A percentile compares a stretch with the other conserved stretches of the same genome.
These are phyloP conservation scores for Beauveria sp. DNA, from an alignment of 2,329 filamentous ascomycete species.

Conservation along the genomic window DNA sequence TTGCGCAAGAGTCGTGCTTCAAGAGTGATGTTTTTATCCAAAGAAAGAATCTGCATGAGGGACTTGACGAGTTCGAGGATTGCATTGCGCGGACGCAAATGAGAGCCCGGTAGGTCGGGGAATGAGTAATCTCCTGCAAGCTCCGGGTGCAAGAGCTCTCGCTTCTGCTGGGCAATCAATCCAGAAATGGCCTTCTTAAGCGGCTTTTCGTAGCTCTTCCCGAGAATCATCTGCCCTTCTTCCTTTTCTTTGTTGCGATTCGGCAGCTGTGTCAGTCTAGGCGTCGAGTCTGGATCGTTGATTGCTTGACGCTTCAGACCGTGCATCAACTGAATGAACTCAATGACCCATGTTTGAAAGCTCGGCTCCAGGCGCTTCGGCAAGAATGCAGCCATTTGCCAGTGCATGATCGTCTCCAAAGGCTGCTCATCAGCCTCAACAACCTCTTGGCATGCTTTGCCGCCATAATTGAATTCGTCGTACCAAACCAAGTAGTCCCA, in stretches of 20 bases:
- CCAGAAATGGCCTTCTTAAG: conserved; percentile 79
- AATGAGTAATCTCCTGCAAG: conserved; percentile 82
- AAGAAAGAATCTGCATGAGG: conserved; percentile 82
- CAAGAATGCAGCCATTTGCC: conserved; percentile 90
- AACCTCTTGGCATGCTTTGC: conserved; percentile 81
- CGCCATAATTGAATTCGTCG: conserved; percentile 97
- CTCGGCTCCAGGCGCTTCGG: conserved; percentile 70
- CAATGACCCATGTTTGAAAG: conserved; percentile 88
- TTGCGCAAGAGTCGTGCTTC: conserved; percentile 84
- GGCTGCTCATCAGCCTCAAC: conserved; percentile 64
- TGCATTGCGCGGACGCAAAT: conserved; percentile 51
- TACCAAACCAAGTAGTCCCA: conserved; percentile 99
- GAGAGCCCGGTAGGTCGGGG: conserved; percentile 68
- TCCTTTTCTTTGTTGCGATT: conserved; percentile 50
- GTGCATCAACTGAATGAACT: conserved; percentile 95
- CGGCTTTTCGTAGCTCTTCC: conserved; percentile 79
- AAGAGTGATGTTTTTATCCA: conserved; percentile 84
- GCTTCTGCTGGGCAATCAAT: conserved; percentile 78
- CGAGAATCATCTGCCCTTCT: conserved; percentile 59
- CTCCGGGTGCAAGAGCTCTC: conserved; percentile 83
- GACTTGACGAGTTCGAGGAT: conserved; percentile 86
- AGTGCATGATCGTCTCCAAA: conserved; percentile 92
- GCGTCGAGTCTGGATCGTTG: conserved; percentile 42
- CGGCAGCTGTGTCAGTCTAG: conserved; percentile 50
- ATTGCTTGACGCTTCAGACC: conserved; percentile 62